Conservation (phyloP, 108 stramenopile genomes). For the Schizochytrium sp. region DNA sequence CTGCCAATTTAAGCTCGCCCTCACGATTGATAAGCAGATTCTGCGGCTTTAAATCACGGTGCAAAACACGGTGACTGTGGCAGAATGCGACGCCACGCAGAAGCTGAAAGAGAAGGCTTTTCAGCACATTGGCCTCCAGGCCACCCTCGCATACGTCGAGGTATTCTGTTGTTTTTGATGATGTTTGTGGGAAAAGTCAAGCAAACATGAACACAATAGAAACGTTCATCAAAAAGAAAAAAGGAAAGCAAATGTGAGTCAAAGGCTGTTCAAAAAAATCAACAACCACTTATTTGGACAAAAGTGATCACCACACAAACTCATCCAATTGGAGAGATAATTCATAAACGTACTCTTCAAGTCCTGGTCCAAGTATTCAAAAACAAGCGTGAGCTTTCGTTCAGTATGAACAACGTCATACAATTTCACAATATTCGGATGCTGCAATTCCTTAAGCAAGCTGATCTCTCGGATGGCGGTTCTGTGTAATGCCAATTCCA, state of each 20-base stretch:
- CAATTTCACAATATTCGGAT: slow-evolving; percentile 88
- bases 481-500: not conserved
- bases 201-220: not conserved
- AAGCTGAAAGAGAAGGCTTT: slow-evolving; percentile 86
- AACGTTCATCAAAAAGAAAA: no score
- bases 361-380: slow-evolving; percentile 92
- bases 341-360: slow-evolving; percentile 72
- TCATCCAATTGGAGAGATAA: not conserved
- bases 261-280: no score
- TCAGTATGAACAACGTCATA: slow-evolving; percentile 69
- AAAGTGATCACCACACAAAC: not conserved
- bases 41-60: slow-evolving; percentile 79
- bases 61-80: slow-evolving; percentile 95
- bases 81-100: slow-evolving; percentile 97
- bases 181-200: slow-evolving; percentile 63
- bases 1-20: slow-evolving; percentile 70
- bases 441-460: slow-evolving; percentile 89
- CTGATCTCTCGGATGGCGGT: slow-evolving; percentile 92
- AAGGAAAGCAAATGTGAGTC: no score
- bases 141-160: slow-evolving; percentile 83
- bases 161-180: slow-evolving; percentile 73
- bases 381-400: slow-evolving; percentile 86
- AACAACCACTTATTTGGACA: not conserved
- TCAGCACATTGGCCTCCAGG: slow-evolving; percentile 75
- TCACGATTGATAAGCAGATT: slow-evolving; percentile 66